Evolutionary conservation across 495 filamentous ascomycete species (phyloP).

Genomic region (Penicillium verhagenii): DNA sequence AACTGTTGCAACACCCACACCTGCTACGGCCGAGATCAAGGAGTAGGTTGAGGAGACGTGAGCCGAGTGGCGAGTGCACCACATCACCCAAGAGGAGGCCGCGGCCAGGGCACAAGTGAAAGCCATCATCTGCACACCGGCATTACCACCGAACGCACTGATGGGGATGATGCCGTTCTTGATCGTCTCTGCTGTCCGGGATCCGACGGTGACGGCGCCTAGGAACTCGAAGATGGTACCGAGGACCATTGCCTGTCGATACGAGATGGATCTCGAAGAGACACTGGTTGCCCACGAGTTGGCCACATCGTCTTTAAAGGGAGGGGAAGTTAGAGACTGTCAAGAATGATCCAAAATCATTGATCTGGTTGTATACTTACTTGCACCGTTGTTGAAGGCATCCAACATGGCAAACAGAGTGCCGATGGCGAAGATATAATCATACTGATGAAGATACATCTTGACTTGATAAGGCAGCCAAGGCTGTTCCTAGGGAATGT

Average conservation of each 20-base stretch:
- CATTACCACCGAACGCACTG: constrained; percentile 47
- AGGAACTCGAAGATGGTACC: constrained; percentile 63
- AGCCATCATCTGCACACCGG: constrained; percentile 60
- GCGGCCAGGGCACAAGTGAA: constrained; percentile 57
- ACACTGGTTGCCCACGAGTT: constrained; percentile 74
- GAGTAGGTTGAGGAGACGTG: constrained; percentile 67
- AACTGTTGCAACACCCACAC: constrained; percentile 60
- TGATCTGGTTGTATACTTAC: constrained; percentile 51
- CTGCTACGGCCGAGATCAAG: constrained; percentile 60
- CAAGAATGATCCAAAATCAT: too few relatives aligned
- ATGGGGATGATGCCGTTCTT: constrained; percentile 56
- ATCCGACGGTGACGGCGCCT: constrained; percentile 59
- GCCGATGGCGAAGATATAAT: constrained; percentile 74
- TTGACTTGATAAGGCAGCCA: constrained; percentile 22
- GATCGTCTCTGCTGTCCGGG: constrained; percentile 59
- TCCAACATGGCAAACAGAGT: constrained; percentile 74
- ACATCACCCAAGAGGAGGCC: constrained; percentile 58
- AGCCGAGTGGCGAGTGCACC: constrained; percentile 59
- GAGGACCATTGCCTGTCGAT: constrained; percentile 65
- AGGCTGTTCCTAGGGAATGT: not conserved
- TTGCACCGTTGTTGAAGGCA: constrained; percentile 69
- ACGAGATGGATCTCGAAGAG: constrained; percentile 65
- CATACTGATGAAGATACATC: constrained; percentile 57
- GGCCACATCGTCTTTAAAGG: constrained; percentile 63
- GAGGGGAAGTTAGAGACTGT: not conserved